phyloP scores from a whole-genome alignment of 768 basidiomycete genomes.

The Coprinellus micaceus region DNA sequence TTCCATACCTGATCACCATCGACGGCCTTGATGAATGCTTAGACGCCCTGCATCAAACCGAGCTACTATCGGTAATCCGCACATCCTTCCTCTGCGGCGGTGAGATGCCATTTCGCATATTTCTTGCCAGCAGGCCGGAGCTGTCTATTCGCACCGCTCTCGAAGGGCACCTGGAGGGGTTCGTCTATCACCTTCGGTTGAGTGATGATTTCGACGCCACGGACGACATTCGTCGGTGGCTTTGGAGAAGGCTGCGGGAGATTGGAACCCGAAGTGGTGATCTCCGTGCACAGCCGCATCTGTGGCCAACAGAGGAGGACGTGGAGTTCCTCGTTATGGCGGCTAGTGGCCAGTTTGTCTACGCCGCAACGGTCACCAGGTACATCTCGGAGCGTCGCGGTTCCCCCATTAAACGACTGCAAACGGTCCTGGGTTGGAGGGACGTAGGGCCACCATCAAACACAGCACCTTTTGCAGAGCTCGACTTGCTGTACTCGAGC shows the following conservation, averaged over 20 bases:
- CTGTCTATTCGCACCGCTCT: slow-evolving; percentile 5
- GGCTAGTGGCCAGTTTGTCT: slow-evolving; percentile 14
- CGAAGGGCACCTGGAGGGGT: not conserved
- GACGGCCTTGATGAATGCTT: slow-evolving; percentile 15
- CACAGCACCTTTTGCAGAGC: not conserved
- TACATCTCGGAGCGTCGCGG: slow-evolving; percentile 13
- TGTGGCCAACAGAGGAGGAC: slow-evolving; percentile 12
- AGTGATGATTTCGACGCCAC: not conserved
- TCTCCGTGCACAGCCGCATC: not conserved
- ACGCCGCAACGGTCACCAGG: slow-evolving; percentile 8
- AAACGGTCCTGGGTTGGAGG: not conserved
- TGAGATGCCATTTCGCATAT: slow-evolving; percentile 7
- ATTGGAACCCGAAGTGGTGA: not conserved
- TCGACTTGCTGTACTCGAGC: slow-evolving; percentile 2
- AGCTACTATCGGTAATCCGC: slow-evolving; percentile 8
- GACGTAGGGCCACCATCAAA: not conserved
- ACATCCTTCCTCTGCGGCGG: not conserved
- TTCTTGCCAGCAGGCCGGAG: slow-evolving; percentile 16
- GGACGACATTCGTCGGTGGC: not conserved
- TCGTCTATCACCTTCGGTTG: not conserved
- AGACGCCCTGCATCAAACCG: slow-evolving; percentile 1
- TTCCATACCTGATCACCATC: slow-evolving; percentile 1
- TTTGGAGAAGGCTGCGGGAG: not conserved
- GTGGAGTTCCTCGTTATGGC: slow-evolving; percentile 6
- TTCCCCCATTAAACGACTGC: not conserved